Evolutionary conservation across 1,284 basidiomycete genomes (phyloP), one percentile per base, ranked within the genome.

Genomic region (Erythrobasidium hasegawianum): DNA sequence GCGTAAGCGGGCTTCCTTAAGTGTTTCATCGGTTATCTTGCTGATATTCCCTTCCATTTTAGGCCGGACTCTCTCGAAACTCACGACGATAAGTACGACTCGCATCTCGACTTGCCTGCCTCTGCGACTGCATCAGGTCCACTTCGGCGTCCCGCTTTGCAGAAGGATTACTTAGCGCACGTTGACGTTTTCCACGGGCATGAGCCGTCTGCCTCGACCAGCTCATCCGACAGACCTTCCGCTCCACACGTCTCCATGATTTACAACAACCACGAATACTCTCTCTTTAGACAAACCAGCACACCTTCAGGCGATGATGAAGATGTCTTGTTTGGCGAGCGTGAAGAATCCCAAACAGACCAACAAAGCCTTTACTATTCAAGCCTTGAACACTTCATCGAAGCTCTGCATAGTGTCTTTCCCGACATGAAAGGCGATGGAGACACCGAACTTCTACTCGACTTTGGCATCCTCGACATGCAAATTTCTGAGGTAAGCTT

Each of bases 391-490:
- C 20, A n/a, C 16, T 27, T 65, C 11, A 57, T 65, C 33, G 56
- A 10, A 14, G 29, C 20, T n/a, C 16, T 65, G 45, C 62, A 65
- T 18, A 26, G 22, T 14, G 33, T 56, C 13, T 65, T 65, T 39
- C 62, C 62, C 10, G 27, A 57, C 5, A 52, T 65, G n/a, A 45
- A 49, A 27, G 62, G 55, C 33, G 62, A 65, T 40, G 62, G 62
- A 38, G 61, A 65, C 33, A 58, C 57, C 22, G 62, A 65, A 38
- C 39, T 65, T 20, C 57, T 65, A 10, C 47, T 65, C 53, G 62
- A 65, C 24, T 65, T 65, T 40, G 56, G 55, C 43, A 58, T 65
- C 11, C 47, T 65, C 5, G 62, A 65, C 56, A 57, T 65, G 56
- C 62, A 65, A 24, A 57, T 65, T 27, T 57, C 55, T 3, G 62